Conservation (phyloP, 176 grass and related monocot species). For the Phoenix roebelenii region DNA sequence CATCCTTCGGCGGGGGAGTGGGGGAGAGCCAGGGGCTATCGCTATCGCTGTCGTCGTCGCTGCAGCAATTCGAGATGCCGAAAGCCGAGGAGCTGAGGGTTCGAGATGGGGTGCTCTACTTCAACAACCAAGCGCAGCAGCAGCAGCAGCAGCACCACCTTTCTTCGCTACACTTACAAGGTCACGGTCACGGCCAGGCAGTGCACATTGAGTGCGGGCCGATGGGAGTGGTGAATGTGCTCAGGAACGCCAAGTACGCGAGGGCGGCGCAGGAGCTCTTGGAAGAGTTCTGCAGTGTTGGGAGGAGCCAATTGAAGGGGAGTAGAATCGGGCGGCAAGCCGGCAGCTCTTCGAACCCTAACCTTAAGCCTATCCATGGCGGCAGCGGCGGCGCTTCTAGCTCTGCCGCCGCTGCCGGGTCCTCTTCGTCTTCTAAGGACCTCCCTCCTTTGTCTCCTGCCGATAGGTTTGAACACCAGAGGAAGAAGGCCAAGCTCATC, state of each 20-base stretch:
- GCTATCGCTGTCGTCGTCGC: slow-evolving; percentile 68
- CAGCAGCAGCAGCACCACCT: slow-evolving; percentile 46
- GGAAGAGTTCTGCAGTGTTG: slow-evolving; percentile 61
- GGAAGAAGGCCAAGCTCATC: slow-evolving; percentile 94
- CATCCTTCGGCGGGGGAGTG: slow-evolving; percentile 39
- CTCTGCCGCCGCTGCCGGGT: slow-evolving; percentile 36
- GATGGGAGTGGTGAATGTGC: slow-evolving; percentile 38
- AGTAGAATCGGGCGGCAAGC: background rate
- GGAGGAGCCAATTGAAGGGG: slow-evolving; percentile 59
- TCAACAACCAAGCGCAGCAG: slow-evolving; percentile 46
- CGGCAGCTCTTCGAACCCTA: slow-evolving; percentile 6
- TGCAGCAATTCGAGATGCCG: slow-evolving; percentile 94
- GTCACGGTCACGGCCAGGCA: slow-evolving; percentile 23
- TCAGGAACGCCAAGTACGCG: slow-evolving; percentile 86
- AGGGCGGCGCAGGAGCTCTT: slow-evolving; percentile 81
- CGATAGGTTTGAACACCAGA: slow-evolving; percentile 86
- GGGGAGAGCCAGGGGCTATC: slow-evolving; percentile 84
- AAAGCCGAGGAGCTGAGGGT: slow-evolving; percentile 84
- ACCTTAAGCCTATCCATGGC: slow-evolving; percentile 43
- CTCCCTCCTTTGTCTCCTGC: slow-evolving; percentile 67
- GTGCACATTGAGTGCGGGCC: slow-evolving; percentile 63
- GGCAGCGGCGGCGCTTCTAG: slow-evolving; percentile 32
- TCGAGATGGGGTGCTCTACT: slow-evolving; percentile 73
- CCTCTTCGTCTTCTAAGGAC: slow-evolving; percentile 59
- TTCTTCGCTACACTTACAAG: slow-evolving; percentile 56